Conservation (phyloP, 352 stramenopile species). For the Pythium grandisporangium region DNA sequence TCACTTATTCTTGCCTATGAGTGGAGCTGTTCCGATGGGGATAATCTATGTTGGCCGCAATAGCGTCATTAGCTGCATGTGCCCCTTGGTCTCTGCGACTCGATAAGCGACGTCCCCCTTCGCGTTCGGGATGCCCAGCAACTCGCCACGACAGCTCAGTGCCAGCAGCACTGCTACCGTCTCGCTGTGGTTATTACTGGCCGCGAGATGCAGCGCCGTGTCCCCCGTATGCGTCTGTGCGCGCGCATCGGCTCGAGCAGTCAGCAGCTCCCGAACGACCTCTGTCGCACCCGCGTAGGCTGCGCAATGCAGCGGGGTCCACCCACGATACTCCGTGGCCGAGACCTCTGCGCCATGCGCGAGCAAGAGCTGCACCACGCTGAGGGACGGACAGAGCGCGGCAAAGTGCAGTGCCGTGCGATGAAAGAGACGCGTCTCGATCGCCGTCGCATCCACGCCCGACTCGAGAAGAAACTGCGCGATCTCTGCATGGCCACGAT, state of each 20-base stretch:
- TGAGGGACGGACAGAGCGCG: constrained; percentile 23
- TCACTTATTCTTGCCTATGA: no score
- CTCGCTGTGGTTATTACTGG: neutral
- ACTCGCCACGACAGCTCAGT: neutral
- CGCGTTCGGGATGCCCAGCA: neutral
- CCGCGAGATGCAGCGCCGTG: constrained; percentile 9
- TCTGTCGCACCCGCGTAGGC: constrained; percentile 24
- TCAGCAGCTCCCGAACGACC: constrained; percentile 4
- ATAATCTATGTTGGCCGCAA: no score
- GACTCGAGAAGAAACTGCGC: constrained; percentile 23
- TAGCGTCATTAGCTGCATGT: no score
- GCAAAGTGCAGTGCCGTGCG: constrained; percentile 61
- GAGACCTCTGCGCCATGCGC: constrained; percentile 24
- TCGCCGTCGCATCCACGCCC: constrained; percentile 32
- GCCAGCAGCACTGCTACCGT: constrained; percentile 1
- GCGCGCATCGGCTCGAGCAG: neutral
- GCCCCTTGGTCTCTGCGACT: no score
- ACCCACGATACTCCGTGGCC: constrained; percentile 45
- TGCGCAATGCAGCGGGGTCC: constrained; percentile 41
- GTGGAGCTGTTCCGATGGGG: no score
- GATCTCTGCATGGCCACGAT: constrained; percentile 26
- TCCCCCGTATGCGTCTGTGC: constrained; percentile 4
- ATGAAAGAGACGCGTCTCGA: constrained; percentile 64
- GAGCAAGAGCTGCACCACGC: constrained; percentile 28
- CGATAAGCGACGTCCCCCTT: no score